A percentile compares a stretch with the other conserved stretches of the same genome.
Evolutionary conservation across 306 rosid genomes (phyloP).

Genomic region (Amphicarpaea edgeworthii): DNA sequence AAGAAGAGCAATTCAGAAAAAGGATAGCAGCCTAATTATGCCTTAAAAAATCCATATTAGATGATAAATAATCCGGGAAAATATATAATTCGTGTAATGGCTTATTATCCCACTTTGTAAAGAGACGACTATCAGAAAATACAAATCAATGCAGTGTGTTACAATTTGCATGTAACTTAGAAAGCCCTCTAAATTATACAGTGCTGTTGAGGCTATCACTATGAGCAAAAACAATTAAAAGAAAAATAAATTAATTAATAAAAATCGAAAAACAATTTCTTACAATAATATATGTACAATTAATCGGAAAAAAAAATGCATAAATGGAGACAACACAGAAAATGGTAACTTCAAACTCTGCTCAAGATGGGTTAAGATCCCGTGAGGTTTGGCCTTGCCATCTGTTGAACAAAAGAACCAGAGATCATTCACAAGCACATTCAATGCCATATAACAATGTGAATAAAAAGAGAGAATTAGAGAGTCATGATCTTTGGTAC

Average conservation of each 20-base stretch:
- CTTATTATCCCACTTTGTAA: slow-evolving; percentile 33
- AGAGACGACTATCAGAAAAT: slow-evolving; percentile 38
- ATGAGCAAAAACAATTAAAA: slow-evolving; percentile 45
- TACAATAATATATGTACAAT: slow-evolving; percentile 85
- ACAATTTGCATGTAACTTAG: slow-evolving; percentile 54
- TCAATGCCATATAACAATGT: slow-evolving; percentile 7
- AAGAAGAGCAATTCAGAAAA: too few relatives aligned
- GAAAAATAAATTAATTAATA: slow-evolving; percentile 39
- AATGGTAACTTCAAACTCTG: slow-evolving; percentile 46
- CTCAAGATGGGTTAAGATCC: slow-evolving; percentile 76
- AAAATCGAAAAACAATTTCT: slow-evolving; percentile 51
- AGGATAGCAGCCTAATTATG: too few relatives aligned
- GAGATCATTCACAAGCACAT: slow-evolving; percentile 33
- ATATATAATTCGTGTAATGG: not conserved
- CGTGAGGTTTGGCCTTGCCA: slow-evolving; percentile 95
- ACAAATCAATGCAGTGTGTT: slow-evolving; percentile 38
- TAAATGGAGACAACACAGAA: slow-evolving; percentile 53
- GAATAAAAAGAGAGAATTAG: not conserved
- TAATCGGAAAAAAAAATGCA: slow-evolving; percentile 56
- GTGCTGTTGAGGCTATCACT: slow-evolving; percentile 52
- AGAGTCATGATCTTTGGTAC: not conserved
- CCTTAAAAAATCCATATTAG: too few relatives aligned
- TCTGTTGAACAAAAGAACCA: slow-evolving; percentile 64
- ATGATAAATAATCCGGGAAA: too few relatives aligned
- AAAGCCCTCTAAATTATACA: slow-evolving; percentile 61